Percentiles rank a stretch among this genome's conserved stretches.
These are phyloP conservation scores for Stemphylium vesicarium DNA, from an alignment of 2,329 filamentous ascomycete species.

Conservation along the genomic window DNA sequence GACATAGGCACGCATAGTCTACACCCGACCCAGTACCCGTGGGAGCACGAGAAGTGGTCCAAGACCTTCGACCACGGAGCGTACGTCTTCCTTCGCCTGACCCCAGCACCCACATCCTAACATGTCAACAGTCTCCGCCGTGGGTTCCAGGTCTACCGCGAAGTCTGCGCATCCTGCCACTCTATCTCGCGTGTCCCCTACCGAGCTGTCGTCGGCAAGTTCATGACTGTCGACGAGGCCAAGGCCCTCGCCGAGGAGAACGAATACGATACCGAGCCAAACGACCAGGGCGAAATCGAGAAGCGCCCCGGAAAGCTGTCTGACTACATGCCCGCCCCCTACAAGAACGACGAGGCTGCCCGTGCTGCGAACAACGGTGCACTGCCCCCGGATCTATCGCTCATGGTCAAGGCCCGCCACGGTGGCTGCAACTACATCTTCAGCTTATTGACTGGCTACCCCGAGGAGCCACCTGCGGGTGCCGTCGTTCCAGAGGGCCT, in stretches of 20 bases:
- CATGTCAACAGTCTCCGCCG: slow-evolving; percentile 76
- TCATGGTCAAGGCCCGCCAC: slow-evolving; percentile 98
- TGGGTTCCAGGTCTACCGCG: slow-evolving; percentile 99
- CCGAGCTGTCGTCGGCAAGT: slow-evolving; percentile 84
- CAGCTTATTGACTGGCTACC: slow-evolving; percentile 94
- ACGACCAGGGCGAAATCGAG: slow-evolving; percentile 97
- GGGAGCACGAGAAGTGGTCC: slow-evolving; percentile 89
- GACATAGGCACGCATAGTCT: slow-evolving; percentile 65
- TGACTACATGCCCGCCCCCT: slow-evolving; percentile 92
- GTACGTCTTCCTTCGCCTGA: slow-evolving; percentile 63
- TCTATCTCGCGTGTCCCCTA: slow-evolving; percentile 94
- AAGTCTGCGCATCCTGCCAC: slow-evolving; percentile 98
- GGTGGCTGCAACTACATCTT: slow-evolving; percentile 99
- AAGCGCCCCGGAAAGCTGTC: slow-evolving; percentile 98
- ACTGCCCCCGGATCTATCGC: slow-evolving; percentile 92
- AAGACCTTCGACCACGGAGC: slow-evolving; percentile 98
- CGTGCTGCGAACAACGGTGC: slow-evolving; percentile 98
- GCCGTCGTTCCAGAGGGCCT: slow-evolving; percentile 84
- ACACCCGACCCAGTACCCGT: slow-evolving; percentile 89
- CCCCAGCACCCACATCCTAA: slow-evolving; percentile 6
- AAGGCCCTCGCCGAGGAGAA: slow-evolving; percentile 97
- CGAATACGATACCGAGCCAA: slow-evolving; percentile 98
- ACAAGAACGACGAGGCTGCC: slow-evolving; percentile 99
- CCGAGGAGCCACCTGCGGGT: slow-evolving; percentile 92
- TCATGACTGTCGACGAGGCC: slow-evolving; percentile 97